Evolutionary conservation across 352 stramenopile species (phyloP), one percentile per base, ranked within the genome.

Genomic region (Pythium plurisporium): DNA sequence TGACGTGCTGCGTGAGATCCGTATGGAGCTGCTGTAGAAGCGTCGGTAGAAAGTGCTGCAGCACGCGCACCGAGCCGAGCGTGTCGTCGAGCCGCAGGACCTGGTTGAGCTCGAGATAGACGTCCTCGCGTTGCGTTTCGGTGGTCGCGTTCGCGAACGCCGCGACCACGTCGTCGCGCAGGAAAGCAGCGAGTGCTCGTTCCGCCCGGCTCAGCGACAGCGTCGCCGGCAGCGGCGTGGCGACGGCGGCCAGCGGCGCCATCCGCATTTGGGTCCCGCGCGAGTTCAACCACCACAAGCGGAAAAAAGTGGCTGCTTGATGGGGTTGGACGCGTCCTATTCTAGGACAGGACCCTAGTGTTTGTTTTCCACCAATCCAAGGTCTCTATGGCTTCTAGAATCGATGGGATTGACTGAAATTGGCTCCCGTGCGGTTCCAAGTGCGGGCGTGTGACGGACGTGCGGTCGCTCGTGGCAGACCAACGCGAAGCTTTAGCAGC

Each of bases 71-170:
- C 15, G 70, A 78, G 30, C 44, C 68, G 33, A 67, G 49, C 10
- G 72, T 82, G 70, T 90, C 75, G 42, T 88, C 77, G 33, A 80
- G 59, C 17, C 63, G 65, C 49, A 88, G 64, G 51, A 90, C 55
- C 31, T 79, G 57, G 52, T 87, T 73, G 31, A 90, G 70, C 50
- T 66, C 58, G 47, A 87, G 48, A 53, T 88, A 88, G 8, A 62
- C 64, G 37, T 86, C 74, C 17, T 87, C 37, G 42, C 77, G 70
- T 56, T 63, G 51, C 53, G 84, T 74, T 37, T 48, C 49, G 9
- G n/a, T 33, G 31, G 59, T 65, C 6, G 67, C 77, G 4, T 49
- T 45, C 9, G 62, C 73, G 22, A 89, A 79, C 4, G 60, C 49
- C 1, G 26, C 52, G 43, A 65, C 49, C 5, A 73, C 68, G 25